Evolutionary conservation across 2,329 filamentous ascomycete species (phyloP), one percentile per base, ranked within the genome.

Genomic region (Tympanopsis confertula): DNA sequence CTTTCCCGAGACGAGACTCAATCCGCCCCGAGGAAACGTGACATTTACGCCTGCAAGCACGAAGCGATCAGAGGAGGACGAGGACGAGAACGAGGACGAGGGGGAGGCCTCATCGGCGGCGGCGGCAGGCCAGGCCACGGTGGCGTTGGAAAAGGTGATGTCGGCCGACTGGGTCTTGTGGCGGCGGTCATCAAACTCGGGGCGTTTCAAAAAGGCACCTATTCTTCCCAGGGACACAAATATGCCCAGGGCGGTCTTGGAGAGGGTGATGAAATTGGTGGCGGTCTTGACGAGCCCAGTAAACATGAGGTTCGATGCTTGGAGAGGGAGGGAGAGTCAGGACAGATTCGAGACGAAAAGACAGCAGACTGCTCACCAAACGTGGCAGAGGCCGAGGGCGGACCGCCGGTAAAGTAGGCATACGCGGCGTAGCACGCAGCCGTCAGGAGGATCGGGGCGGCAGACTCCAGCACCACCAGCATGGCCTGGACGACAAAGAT

Each of bases 341-440:
- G 30, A 33, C 30, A 33, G 30, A 10, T 12, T 13, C 12, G 17
- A 13, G 7, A 15, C 10, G 30, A 7, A 10, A 13, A 33, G 30
- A 17, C 10, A 7, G 10, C 30, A 33, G 17, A 17, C 7, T 20
- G 56, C 46, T 19, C 49, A 50, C 14, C 55, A 46, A 4, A 48
- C 38, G 35, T 50, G 52, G 40, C 50, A 50, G 47, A 51, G 56
- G 3, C 50, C 37, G 17, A 48, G 47, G 2, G 51, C 49, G 20
- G 44, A 52, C 53, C 55, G 56, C 39, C 51, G 56, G 37, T 56
- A 53, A n/a, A 40, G 41, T 17, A 59, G 45, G 45, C 59, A 56
- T 20, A 55, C n/a, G 22, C 22, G 7, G 22, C n/a, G 7, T 10
- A n/a, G 22, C 7, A 26, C 7, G 22, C 22, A 7, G n/a, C 7